Base-by-base conservation (phyloP, 1,284 basidiomycete genomes). In the Fomitopsis schrenkii region DNA sequence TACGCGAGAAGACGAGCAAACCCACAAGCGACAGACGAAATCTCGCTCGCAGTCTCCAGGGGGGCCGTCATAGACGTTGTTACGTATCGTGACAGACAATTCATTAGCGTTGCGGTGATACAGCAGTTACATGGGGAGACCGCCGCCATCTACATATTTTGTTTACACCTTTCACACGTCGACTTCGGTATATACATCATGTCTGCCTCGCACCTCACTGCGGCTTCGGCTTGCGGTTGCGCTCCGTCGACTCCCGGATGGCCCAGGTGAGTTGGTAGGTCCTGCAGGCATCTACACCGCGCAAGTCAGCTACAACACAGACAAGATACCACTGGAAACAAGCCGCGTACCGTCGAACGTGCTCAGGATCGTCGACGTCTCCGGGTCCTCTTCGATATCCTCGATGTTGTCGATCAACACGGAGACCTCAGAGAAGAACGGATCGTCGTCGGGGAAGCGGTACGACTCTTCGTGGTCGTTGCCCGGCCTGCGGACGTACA, bases 191-290 rank as follows among this genome's bases (percentile, higher is more conserved):
- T 28, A 35, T 46, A 33, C 41, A 26, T 30, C 46, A 2, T 41
- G 7, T 17, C 22, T n/a, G 42, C n/a, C 14, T 41, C 28, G 26
- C 15, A 46, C 46, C 22, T 63, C 64, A 44, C 59, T 53, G 48
- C 48, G 48, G 48, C 65, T 64, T 66, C 5, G 54, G 33, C 67
- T 76, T 72, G 64, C 71, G 70, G 36, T 73, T 72, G 60, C 66
- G 70, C 74, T 94, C 92, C 67, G 86, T 86, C 33, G 92, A 90
- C 64, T 84, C 79, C 55, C 92, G 87, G 71, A 95, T 94, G 28
- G 93, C 91, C 92, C 91, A 93, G 44, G 92, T 92, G 61, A 95
- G 80, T 71, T 95, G 88, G 68, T 96, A 97, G 10, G 93, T 89
- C 77, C 86, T 89, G 70, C 88, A 89, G 28, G 94, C 93, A 77